Base-by-base conservation (phyloP, 2,329 filamentous ascomycete genomes). In the Mycosphaerella sp. region DNA sequence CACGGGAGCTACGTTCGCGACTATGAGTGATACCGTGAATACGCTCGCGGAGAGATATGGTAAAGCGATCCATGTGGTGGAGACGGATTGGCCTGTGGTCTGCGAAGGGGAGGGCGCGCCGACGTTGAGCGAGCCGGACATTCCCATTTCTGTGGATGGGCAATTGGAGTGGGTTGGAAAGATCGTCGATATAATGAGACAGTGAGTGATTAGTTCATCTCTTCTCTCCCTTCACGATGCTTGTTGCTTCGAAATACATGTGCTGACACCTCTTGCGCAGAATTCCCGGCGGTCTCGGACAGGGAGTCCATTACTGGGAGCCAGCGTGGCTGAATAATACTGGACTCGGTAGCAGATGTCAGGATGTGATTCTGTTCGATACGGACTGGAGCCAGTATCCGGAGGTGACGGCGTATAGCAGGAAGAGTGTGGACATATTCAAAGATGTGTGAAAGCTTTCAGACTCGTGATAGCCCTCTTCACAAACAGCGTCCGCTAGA, bases 261-360 rank as follows among this genome's bases (percentile, higher is more conserved):
- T 28, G 13, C 42, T 53, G 42, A 51, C 18, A 4, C 30, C 13
- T 13, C 30, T 34, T 12, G 21, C 13, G n/a, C 44, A 50, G 41
- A 7, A 49, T 66, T n/a, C 63, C 63, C 17, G 44, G 52, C 12
- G 62, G 62, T 8, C 58, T 66, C 2, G 65, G 64, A 6, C 60
- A 60, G 40, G 69, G 69, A 1, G 44, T 66, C 13, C 58, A 61
- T 44, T 65, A 64, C 41, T 66, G 63, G 63, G 64, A 67, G 50
- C 63, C 65, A 6, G 57, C 59, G 1, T 68, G 64, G 62, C 27
- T 66, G 49, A 67, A 66, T 44, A 64, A 64, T 36, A 66, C 65
- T 10, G 59, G 59, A 3, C 50, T 66, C 2, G 65, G 65, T 3
- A 61, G 61, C 40, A 56, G 52, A 2, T 67, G 65, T 41, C 55